Base-by-base conservation (phyloP, 2,329 filamentous ascomycete species). In the Aschersonia sp. region DNA sequence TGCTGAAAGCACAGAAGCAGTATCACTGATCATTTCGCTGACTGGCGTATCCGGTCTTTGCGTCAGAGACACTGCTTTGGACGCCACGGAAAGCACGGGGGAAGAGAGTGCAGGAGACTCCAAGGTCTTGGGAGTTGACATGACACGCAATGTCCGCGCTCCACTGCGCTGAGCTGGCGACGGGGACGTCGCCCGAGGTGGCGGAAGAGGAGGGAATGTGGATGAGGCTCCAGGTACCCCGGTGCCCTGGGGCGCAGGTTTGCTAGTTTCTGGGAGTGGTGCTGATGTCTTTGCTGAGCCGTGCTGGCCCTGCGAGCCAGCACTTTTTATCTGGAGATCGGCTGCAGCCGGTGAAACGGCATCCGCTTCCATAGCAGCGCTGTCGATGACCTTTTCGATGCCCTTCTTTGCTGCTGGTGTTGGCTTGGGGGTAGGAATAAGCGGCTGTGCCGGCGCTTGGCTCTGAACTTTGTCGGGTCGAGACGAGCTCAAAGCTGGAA, bases 11-110 rank as follows among this genome's bases (percentile, higher is more conserved):
- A 88, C 69, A 0, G 83, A 88, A 9, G 84, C 79, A 47, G 76
- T 86, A 58, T 90, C 85, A n/a, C 83, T 87, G 37, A 86, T 71
- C 48, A 79, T 70, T 56, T 89, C 85, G 57, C 83, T 88, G 1
- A 68, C 76, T 0, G 85, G 84, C 1, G 84, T 88, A 31, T 79
- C 79, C n/a, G 85, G 83, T 6, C 76, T 70, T 48, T 82, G 59
- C 5, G 55, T 59, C 9, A 51, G 47, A 12, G 60, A 62, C 29
- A 62, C 50, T 2, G 55, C 58, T 46, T 62, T 59, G 9, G 61
- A 60, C n/a, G 53, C 49, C 37, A 54, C 50, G 39, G 59, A 53
- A 45, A 58, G 51, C 12, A 58, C 56, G 5, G 59, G 62, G 5
- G 64, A 65, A 5, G 61, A 53, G 42, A 59, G 50, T 1, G 71